Evolutionary conservation across 345 rosid genomes (phyloP), one percentile per base, ranked within the genome.

Genomic region (Salix koriyanagi): DNA sequence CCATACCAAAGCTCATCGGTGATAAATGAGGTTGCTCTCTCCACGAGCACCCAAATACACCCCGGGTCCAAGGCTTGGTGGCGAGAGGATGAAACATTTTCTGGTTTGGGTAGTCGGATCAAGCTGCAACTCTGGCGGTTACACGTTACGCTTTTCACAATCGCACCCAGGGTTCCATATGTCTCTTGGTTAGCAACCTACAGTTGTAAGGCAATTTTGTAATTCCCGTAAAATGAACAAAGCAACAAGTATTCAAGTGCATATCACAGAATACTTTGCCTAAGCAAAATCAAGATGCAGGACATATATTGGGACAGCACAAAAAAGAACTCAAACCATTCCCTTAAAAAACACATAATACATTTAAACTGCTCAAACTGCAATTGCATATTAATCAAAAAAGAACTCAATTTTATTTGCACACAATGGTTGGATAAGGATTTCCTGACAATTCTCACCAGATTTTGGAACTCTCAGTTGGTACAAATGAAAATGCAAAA

Each of bases 11-110:
- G 96, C 70, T 93, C 99, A 60, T 96, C 99, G 0, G 98, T 90
- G 81, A 93, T 96, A 79, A 93, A 96, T 80, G 99, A 91, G 54
- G 97, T 96, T 70, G 99, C 99, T 83, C 99, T 89, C 89, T 95
- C 99, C 28, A 91, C 99, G n/a, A 4, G 99, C 99, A 86, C 99
- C 99, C 60, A 95, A 91, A 85, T 95, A 95, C 13, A 95, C 96
- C 50, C 98, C 99, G 11, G 98, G 98, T 74, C 99, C 98, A 56
- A 93, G 98, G 78, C 94, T 90, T 52, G 99, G 98, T 16, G 99
- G 98, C 76, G n/a, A 91, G 88, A 80, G 99, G 99, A 87, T 95
- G 99, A 87, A 95, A 95, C 99, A 95, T 95, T 80, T 95, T 95
- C 86, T 96, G 98, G 85, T 85, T 96, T 50, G 97, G 99, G 83